phyloP scores from a whole-genome alignment of 352 stramenopile species.

The Globisporangium canariense region DNA sequence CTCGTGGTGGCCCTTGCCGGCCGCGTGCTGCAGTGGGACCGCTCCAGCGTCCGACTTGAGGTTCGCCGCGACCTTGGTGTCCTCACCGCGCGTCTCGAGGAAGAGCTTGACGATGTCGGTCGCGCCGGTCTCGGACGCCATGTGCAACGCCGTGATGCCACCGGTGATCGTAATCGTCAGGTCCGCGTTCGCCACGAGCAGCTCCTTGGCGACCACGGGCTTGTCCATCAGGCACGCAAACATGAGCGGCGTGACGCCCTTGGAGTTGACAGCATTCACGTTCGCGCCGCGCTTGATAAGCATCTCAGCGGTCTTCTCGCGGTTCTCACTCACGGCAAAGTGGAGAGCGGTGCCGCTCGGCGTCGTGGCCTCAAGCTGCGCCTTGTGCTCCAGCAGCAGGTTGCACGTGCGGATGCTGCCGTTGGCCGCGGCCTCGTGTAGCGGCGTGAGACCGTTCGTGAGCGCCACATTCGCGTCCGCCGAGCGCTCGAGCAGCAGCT shows the following conservation, averaged over 20 bases:
- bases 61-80: conserved; percentile 52
- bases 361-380: conserved; percentile 52
- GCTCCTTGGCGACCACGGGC: conserved; percentile 46
- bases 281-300: conserved; percentile 60
- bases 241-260: conserved; percentile 73
- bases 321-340: conserved; percentile 78
- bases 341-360: conserved; percentile 76
- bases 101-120: conserved; percentile 58
- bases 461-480: conserved; percentile 53
- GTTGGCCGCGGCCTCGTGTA: conserved; percentile 74
- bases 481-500: conserved; percentile 55
- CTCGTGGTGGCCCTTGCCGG: conserved; percentile 64
- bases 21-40: conserved; percentile 69
- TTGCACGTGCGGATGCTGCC: conserved; percentile 58
- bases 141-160: conserved; percentile 69
- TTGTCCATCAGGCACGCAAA: conserved; percentile 80
- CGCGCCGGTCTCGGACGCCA: conserved; percentile 73
- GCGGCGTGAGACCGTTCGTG: conserved; percentile 53
- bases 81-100: conserved; percentile 39
- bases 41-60: conserved; percentile 51
- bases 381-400: conserved; percentile 50
- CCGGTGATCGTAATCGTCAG: conserved; percentile 52
- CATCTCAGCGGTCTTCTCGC: conserved; percentile 70
- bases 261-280: conserved; percentile 58
- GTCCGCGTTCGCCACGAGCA: conserved; percentile 50